These are phyloP conservation scores for Carnegiea gigantea DNA, from an alignment of 179 eudicot genomes.

Conservation along the genomic window DNA sequence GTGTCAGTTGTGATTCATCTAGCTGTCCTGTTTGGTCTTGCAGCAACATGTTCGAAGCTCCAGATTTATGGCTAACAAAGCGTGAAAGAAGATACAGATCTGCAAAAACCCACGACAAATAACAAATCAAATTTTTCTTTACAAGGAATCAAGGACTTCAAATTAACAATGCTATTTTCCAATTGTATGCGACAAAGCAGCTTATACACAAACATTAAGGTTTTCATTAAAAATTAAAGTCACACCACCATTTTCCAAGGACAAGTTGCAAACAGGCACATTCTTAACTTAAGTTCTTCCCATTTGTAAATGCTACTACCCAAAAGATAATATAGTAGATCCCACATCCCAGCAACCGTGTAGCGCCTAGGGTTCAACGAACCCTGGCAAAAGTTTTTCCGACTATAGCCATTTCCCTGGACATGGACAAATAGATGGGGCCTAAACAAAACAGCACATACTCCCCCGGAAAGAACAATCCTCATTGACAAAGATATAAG, in stretches of 20 bases:
- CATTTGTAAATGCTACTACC: no score
- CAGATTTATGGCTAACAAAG: slow-evolving; percentile 50
- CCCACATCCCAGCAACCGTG: background rate
- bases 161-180: background rate
- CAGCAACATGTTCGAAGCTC: slow-evolving; percentile 29
- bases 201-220: background rate
- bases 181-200: background rate
- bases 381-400: no score
- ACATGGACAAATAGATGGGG: background rate
- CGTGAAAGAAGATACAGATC: slow-evolving; percentile 87
- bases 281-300: background rate
- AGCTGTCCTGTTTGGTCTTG: slow-evolving; percentile 33
- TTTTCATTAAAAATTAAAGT: no score
- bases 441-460: background rate
- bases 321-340: background rate
- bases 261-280: background rate
- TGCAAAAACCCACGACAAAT: slow-evolving; percentile 36
- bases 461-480: background rate
- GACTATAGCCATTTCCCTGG: background rate
- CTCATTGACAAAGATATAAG: background rate
- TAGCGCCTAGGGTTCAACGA: background rate
- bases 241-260: background rate
- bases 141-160: background rate
- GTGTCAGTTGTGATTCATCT: slow-evolving; percentile 73
- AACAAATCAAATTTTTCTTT: background rate